Base-by-base conservation (phyloP, 257 asterid species). In the Solanum piurae region DNA sequence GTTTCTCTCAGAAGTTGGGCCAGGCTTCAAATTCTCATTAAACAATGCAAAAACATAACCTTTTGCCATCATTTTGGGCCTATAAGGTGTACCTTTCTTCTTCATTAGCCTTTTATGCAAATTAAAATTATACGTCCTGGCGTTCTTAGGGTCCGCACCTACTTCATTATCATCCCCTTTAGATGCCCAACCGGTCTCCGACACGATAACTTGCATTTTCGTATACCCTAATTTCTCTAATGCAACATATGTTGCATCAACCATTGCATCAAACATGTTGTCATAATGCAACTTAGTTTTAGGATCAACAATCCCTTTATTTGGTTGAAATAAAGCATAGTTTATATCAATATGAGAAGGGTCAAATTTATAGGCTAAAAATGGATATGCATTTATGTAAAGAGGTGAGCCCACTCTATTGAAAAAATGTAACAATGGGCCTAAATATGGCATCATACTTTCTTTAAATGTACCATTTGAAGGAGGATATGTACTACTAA, bases 181-280 rank as follows among this genome's bases (percentile, higher is more conserved):
- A 0, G 98, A 95, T 37, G 95, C 98, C 98, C 98, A 95, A 7
- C 98, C 98, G 0, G 98, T 95, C 38, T 95, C 98, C 1, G 98
- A 95, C 23, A 95, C 98, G 27, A 95, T 92, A 6, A 94, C 98
- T 7, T 89, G 94, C 97, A 94, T 94, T 71, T 88, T 90, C 27
- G 40, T 87, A 21, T 88, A 94, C 7, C 95, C 95, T 5, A 85
- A 89, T 90, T 95, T 95, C 89, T 95, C 98, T 79, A 95, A 58
- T 3, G 98, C 98, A 6, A 91, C 93, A 31, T 95, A 94, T 0
- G 98, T 87, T 3, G 98, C 97, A 86, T 95, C 98, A 21, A 95
- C 88, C 91, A 86, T 89, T 33, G 98, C 98, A 31, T 95, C 98
- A 31, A 95, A 95, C 98, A 95, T 95, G 92, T 93, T 94, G 83